Base-by-base conservation (phyloP, 306 rosid species). In the Vigna radiata region DNA sequence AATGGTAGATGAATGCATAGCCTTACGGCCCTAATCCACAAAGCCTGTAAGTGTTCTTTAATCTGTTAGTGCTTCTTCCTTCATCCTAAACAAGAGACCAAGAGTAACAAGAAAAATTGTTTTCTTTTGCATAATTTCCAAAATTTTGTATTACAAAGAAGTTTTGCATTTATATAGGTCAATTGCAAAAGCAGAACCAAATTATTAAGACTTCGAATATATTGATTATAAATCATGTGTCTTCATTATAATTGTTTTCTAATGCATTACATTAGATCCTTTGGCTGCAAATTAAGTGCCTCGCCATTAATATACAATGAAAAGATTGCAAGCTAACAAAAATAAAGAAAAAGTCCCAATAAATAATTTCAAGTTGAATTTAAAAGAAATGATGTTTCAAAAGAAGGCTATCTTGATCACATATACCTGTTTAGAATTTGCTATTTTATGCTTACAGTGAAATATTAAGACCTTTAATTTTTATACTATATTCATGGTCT, bases 1-100 rank as follows among this genome's bases (percentile, higher is more conserved):
- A 70, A 31, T 27, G 21, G 76, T 59, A 41, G 37, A 63, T 16
- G 61, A 17, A 60, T 70, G 65, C 55, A 36, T 41, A 61, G 47
- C 33, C 31, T 69, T 47, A 59, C 1, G 25, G 43, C 16, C 31
- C 16, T 77, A 6, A 17, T 10, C 55, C 64, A 47, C 55, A 55
- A 36, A 48, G 49, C 77, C 31, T 48, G 49, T 61, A 37, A 59
- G 48, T 31, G 8, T 49, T 33, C 43, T 64, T 71, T n/a, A 67
- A 67, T 48, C 46, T 66, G 36, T 65, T 37, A 25, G 29, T 17
- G 8, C 25, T 43, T 68, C 64, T 46, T 61, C 71, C 76, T 13
- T 16, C 41, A 8, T 8, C 66, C 64, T 39, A 52, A 36, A 55
- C 48, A 41, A 62, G 47, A 16, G 23, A 78, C 17, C 25, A 1